Conservation (phyloP, 2,329 filamentous ascomycete genomes). For the Trichoderma endophyticum region DNA sequence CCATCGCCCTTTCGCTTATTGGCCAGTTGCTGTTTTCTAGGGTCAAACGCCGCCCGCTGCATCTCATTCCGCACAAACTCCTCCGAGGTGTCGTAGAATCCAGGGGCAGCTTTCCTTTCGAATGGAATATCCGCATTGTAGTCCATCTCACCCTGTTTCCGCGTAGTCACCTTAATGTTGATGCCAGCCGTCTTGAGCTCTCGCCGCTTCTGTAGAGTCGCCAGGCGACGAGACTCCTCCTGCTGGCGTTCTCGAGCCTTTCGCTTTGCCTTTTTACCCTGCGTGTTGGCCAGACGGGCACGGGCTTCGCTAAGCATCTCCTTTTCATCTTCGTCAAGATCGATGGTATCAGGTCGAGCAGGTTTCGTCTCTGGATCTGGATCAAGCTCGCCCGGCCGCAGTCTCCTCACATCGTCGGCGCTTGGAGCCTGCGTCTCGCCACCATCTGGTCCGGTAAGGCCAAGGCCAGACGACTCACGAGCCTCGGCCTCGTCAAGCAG, state of each 20-base stretch:
- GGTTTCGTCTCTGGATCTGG: constrained; percentile 97
- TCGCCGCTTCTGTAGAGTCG: constrained; percentile 87
- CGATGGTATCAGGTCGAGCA: constrained; percentile 91
- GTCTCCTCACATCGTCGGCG: constrained; percentile 83
- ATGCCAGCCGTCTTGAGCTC: constrained; percentile 97
- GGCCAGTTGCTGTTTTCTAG: constrained; percentile 82
- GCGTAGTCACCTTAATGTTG: constrained; percentile 90
- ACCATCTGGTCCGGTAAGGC: constrained; percentile 79
- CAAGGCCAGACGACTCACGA: constrained; percentile 78
- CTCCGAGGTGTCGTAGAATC: constrained; percentile 90
- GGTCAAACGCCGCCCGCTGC: constrained; percentile 82
- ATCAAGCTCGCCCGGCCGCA: constrained; percentile 91
- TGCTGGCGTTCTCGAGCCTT: constrained; percentile 95
- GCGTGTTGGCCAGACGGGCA: constrained; percentile 92
- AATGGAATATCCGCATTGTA: constrained; percentile 99
- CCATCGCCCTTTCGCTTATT: constrained; percentile 87
- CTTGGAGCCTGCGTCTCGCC: constrained; percentile 84
- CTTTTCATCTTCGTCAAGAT: constrained; percentile 98
- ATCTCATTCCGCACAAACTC: constrained; percentile 79
- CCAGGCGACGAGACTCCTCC: constrained; percentile 87
- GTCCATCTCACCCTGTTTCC: constrained; percentile 97
- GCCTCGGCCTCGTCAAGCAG: constrained; percentile 94
- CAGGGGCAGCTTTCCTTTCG: constrained; percentile 81
- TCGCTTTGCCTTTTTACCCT: constrained; percentile 97
- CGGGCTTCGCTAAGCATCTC: constrained; percentile 98